Conservation (phyloP, 345 rosid genomes). For the Pseudoturritis turrita region DNA sequence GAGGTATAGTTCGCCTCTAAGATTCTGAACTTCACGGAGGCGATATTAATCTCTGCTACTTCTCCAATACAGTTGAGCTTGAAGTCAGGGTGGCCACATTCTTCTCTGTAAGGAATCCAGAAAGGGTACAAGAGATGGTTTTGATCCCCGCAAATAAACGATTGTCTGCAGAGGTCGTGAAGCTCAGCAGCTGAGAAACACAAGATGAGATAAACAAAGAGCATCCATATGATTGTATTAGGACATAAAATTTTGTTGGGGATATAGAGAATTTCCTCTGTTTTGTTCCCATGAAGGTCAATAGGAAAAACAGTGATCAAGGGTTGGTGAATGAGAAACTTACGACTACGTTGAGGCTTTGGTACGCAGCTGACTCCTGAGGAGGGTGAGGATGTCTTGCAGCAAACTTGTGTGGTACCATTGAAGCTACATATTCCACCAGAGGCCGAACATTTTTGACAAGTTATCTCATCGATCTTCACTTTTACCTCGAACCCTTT, state of each 20-base stretch:
- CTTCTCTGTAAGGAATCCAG: constrained; percentile 13
- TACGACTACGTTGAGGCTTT: neutral
- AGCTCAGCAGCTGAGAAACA: neutral
- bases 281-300: too few relatives aligned
- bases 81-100: constrained; percentile 33
- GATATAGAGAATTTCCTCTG: too few relatives aligned
- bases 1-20: neutral
- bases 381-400: neutral
- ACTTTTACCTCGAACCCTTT: constrained; percentile 30
- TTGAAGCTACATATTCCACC: constrained; percentile 21
- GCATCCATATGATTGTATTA: too few relatives aligned
- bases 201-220: too few relatives aligned
- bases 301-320: neutral
- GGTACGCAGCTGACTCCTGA: neutral
- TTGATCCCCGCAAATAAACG: neutral
- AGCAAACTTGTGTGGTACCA: neutral
- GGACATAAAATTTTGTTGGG: too few relatives aligned
- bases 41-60: constrained; percentile 22
- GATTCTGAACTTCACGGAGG: constrained; percentile 22
- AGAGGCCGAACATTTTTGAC: neutral
- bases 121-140: constrained; percentile 20
- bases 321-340: neutral
- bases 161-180: neutral
- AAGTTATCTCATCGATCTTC: neutral
- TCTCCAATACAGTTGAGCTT: constrained; percentile 25